Percentiles rank a stretch among this genome's conserved stretches.
Evolutionary conservation across 108 stramenopile genomes (phyloP).

Genomic region (Pseudonitzschia pungens): DNA sequence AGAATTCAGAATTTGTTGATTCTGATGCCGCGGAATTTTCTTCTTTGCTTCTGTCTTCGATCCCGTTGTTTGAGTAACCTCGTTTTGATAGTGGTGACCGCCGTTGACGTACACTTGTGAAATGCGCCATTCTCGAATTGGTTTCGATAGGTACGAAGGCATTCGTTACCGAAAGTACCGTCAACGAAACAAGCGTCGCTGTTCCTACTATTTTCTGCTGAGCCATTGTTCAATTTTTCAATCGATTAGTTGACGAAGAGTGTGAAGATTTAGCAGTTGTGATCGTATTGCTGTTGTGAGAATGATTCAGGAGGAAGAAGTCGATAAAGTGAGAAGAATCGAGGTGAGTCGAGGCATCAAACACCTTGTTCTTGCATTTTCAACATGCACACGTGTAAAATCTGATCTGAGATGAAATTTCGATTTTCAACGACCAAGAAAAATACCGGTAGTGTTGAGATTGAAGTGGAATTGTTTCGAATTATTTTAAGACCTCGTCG

Average conservation of each 20-base stretch:
- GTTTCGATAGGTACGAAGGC: slow-evolving; percentile 1
- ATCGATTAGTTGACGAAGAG: too few relatives aligned
- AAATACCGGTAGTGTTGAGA: background rate
- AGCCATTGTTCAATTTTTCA: too few relatives aligned
- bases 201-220: background rate
- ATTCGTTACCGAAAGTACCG: slow-evolving; percentile 4
- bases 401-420: background rate
- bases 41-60: slow-evolving; percentile 1
- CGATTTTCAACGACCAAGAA: background rate
- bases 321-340: too few relatives aligned
- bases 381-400: too few relatives aligned
- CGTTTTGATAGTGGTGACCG: background rate
- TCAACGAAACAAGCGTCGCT: background rate
- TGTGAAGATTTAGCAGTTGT: too few relatives aligned
- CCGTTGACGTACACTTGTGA: background rate
- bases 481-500: background rate
- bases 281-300: too few relatives aligned
- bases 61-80: background rate
- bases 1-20: background rate
- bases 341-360: too few relatives aligned
- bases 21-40: background rate
- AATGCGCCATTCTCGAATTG: background rate
- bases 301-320: too few relatives aligned
- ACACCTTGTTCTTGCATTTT: too few relatives aligned
- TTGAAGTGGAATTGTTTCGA: background rate